Base-by-base conservation (phyloP, 1,139 yeast genomes). In the Yamadazyma friedrichii region DNA sequence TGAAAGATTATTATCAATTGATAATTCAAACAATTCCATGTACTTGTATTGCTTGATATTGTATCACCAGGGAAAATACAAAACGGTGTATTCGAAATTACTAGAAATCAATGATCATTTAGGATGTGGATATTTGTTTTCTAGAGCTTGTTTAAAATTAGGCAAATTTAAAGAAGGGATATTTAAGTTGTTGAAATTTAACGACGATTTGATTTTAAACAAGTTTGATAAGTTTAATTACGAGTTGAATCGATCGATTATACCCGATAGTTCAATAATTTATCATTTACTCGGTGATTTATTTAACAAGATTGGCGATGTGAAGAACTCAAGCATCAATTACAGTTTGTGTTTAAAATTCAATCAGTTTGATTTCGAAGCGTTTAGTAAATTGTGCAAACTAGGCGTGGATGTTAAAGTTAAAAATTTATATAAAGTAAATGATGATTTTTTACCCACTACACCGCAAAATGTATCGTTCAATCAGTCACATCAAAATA, bases 311-410 rank as follows among this genome's bases (percentile, higher is more conserved):
- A 59, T 72, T 9, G 85, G 84, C 12, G 88, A 85, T 55, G 58
- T 69, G 8, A 78, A 81, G 47, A 79, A 81, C 45, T 82, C 95
- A 42, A 77, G 85, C 0, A 65, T 82, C 39, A 76, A 80, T 52
- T 87, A 83, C 59, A 76, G 87, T 0, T 78, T 76, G 49, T 87
- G 94, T 0, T 67, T 88, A 42, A 78, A 79, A 45, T 62, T 74
- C 44, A 87, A 93, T 57, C 96, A 95, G 20, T 88, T 74, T 57
- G 74, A 88, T 39, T 89, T 94, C 76, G 97, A 88, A 55, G 91
- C 97, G 0, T 80, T 87, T 47, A 88, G 85, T 51, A 82, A 83
- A 33, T 66, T 93, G 36, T 82, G 93, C 54, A 75, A 76, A 44
- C 67, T 87, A 56, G 91, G 93, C 10, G 86, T 84, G 20, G 76